Evolutionary conservation across 805 yeast genomes (phyloP).

Genomic region (Saccharomyces kudriavzevii): DNA sequence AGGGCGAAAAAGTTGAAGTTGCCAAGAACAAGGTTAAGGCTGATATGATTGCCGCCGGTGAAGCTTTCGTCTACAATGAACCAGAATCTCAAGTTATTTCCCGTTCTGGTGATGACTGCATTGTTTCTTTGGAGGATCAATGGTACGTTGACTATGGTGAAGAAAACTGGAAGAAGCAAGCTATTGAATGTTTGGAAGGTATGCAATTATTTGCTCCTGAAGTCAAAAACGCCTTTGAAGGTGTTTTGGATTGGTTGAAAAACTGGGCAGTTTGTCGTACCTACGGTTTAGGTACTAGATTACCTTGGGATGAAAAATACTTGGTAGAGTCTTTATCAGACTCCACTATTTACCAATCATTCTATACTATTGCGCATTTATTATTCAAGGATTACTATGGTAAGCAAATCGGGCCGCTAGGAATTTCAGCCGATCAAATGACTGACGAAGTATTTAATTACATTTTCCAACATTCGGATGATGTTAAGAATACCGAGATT

Average conservation of each 20-base stretch:
- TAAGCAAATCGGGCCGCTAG: conserved; percentile 58
- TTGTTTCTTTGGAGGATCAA: conserved; percentile 95
- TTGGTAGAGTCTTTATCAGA: conserved; percentile 92
- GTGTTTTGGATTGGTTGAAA: conserved; percentile 90
- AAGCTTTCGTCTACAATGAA: conserved; percentile 86
- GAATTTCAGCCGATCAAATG: conserved; percentile 73
- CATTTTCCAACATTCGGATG: conserved; percentile 68
- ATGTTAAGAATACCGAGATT: conserved; percentile 45
- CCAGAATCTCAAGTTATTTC: conserved; percentile 88
- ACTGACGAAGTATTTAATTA: conserved; percentile 91
- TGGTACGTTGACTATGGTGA: conserved; percentile 98
- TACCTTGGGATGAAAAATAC: conserved; percentile 95
- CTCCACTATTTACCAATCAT: conserved; percentile 92
- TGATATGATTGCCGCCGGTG: conserved; percentile 67
- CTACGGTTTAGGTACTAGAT: conserved; percentile 87
- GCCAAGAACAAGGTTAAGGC: conserved; percentile 84
- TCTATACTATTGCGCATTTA: conserved; percentile 81
- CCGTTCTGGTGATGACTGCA: conserved; percentile 94
- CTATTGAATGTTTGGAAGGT: conserved; percentile 64
- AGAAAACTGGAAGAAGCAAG: conserved; percentile 74
- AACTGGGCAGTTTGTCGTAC: conserved; percentile 98
- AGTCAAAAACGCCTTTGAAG: conserved; percentile 85
- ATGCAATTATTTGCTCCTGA: conserved; percentile 79
- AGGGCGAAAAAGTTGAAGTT: conserved; percentile 81
- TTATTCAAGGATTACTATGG: conserved; percentile 86